Percentiles rank a stretch among this genome's conserved stretches.
Evolutionary conservation across 1,284 basidiomycete genomes (phyloP).

Genomic region (Pseudomicrostroma phylloplanum): DNA sequence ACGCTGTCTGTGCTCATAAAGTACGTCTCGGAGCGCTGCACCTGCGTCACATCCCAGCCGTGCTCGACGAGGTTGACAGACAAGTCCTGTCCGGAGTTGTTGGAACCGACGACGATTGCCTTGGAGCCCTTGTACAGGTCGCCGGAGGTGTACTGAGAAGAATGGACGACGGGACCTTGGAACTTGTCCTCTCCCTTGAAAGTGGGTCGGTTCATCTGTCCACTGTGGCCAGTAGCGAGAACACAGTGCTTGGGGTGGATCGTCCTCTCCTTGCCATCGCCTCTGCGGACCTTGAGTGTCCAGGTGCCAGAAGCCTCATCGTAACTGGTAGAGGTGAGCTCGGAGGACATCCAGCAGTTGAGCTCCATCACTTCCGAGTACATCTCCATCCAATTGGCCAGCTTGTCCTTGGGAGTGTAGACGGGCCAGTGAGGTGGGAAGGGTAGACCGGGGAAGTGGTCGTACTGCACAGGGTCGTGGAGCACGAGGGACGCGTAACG

Average conservation of each 20-base stretch:
- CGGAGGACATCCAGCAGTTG: conserved; percentile 62
- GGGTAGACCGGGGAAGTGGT: conserved; percentile 11
- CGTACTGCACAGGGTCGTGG: conserved; percentile 34
- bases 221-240: conserved; percentile 61
- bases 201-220: conserved; percentile 54
- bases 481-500: conserved; percentile 39
- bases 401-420: conserved; percentile 53
- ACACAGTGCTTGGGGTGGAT: conserved; percentile 58
- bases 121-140: conserved; percentile 51
- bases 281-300: conserved; percentile 56
- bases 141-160: conserved; percentile 56
- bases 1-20: conserved; percentile 56
- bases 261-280: conserved; percentile 54
- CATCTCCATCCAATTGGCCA: conserved; percentile 65
- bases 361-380: conserved; percentile 64
- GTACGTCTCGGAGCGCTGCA: conserved; percentile 62
- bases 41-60: conserved; percentile 60
- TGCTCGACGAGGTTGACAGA: conserved; percentile 55
- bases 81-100: conserved; percentile 58
- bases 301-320: conserved; percentile 57
- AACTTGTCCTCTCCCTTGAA: conserved; percentile 56
- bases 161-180: conserved; percentile 60
- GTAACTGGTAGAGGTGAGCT: conserved; percentile 54
- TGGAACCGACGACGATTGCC: conserved; percentile 60
- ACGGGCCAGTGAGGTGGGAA: conserved; percentile 29